phyloP scores from a whole-genome alignment of 2,329 filamentous ascomycete genomes.

The Helicocarpus griseus region DNA sequence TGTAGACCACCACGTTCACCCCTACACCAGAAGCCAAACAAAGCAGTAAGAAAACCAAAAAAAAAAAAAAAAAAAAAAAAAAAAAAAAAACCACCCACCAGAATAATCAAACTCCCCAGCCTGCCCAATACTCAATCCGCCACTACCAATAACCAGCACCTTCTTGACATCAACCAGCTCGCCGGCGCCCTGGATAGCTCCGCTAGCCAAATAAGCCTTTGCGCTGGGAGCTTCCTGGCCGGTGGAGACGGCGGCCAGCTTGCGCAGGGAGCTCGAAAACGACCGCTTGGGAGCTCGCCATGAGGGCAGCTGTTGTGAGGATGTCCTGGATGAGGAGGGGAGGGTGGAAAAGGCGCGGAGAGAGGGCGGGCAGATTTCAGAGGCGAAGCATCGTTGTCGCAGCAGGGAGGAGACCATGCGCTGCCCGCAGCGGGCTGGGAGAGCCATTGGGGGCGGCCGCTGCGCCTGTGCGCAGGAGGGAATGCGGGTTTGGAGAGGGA shows the following conservation, averaged over 20 bases:
- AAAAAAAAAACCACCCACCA: slow-evolving; percentile 53
- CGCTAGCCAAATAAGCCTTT: slow-evolving; percentile 81
- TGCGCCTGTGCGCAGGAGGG: slow-evolving; percentile 19
- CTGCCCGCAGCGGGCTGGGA: slow-evolving; percentile 37
- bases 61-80: too few relatives aligned
- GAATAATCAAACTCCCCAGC: slow-evolving; percentile 99
- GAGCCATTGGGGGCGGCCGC: slow-evolving; percentile 33
- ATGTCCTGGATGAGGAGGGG: slow-evolving; percentile 19
- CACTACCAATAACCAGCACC: slow-evolving; percentile 90
- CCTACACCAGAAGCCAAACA: not conserved
- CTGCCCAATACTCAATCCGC: slow-evolving; percentile 92
- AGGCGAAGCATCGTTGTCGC: slow-evolving; percentile 32
- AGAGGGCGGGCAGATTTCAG: slow-evolving; percentile 26
- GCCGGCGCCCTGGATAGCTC: slow-evolving; percentile 65
- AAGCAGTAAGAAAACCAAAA: too few relatives aligned
- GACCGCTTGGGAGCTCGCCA: slow-evolving; percentile 33
- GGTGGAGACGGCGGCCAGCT: slow-evolving; percentile 26
- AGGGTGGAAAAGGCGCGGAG: slow-evolving; percentile 31
- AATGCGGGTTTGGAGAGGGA: slow-evolving; percentile 11
- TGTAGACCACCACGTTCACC: too few relatives aligned
- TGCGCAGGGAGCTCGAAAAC: slow-evolving; percentile 32
- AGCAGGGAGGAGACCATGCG: slow-evolving; percentile 28
- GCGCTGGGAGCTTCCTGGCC: slow-evolving; percentile 66
- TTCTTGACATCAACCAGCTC: slow-evolving; percentile 88
- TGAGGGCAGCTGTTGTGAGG: slow-evolving; percentile 23